Conservation (phyloP, 2,329 filamentous ascomycete genomes). For the Neocucurbitaria cava region DNA sequence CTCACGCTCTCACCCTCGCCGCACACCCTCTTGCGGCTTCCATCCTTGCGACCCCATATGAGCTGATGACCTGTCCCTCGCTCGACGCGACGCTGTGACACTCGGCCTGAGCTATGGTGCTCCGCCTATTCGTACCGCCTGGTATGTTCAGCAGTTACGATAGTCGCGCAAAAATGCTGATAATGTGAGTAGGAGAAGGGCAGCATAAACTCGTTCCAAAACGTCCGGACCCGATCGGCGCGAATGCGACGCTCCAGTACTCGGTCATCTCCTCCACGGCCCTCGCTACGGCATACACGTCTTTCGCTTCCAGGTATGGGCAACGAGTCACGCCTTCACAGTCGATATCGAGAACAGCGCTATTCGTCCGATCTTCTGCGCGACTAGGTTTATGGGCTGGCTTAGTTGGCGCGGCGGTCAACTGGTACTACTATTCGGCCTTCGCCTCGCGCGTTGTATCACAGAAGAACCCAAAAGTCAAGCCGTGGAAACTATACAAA, state of each 20-base stretch:
- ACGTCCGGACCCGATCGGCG: slow-evolving; percentile 35
- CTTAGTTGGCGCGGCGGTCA: slow-evolving; percentile 28
- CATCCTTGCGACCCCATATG: slow-evolving; percentile 5
- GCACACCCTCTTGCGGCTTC: slow-evolving; percentile 4
- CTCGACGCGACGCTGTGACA: not conserved
- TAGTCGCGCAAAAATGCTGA: slow-evolving; percentile 7
- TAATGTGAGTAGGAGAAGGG: slow-evolving; percentile 29
- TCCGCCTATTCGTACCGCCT: slow-evolving; percentile 37
- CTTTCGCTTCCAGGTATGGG: slow-evolving; percentile 23
- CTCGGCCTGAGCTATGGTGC: slow-evolving; percentile 23
- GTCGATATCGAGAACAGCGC: slow-evolving; percentile 17
- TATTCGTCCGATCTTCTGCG: slow-evolving; percentile 34
- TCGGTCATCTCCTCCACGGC: slow-evolving; percentile 33
- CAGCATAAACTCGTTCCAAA: slow-evolving; percentile 32
- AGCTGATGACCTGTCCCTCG: slow-evolving; percentile 6
- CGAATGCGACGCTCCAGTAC: slow-evolving; percentile 38
- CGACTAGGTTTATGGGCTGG: slow-evolving; percentile 27
- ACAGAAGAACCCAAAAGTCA: slow-evolving; percentile 12
- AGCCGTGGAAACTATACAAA: slow-evolving; percentile 32
- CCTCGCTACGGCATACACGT: slow-evolving; percentile 34
- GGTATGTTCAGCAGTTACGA: slow-evolving; percentile 19
- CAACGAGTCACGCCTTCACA: slow-evolving; percentile 16
- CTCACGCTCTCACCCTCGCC: slow-evolving; percentile 11
- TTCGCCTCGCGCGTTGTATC: slow-evolving; percentile 23
- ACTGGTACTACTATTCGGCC: slow-evolving; percentile 33